Evolutionary conservation across 1,284 basidiomycete species (phyloP).

Genomic region (Hemileccinum hortonii): DNA sequence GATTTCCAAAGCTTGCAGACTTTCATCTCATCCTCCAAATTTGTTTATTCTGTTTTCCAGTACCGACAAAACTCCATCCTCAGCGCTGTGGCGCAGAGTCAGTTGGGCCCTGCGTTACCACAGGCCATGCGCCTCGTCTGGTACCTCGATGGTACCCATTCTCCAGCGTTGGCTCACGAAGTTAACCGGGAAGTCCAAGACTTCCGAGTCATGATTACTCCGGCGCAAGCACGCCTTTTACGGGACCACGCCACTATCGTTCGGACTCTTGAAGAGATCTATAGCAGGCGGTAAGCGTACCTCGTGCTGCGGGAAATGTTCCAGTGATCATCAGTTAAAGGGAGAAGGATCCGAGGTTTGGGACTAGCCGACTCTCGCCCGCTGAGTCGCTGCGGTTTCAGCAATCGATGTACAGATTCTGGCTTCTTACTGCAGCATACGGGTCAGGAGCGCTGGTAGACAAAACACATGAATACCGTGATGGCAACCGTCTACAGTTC

Average conservation of each 20-base stretch:
- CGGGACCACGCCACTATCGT: constrained; percentile 21
- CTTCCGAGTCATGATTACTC: constrained; percentile 13
- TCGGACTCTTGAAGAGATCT: constrained; percentile 34
- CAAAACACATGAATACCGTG: neutral
- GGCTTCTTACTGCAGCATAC: constrained; percentile 24
- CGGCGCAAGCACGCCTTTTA: constrained; percentile 15
- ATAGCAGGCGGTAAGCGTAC: constrained; percentile 36
- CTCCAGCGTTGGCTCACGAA: neutral
- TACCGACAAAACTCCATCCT: constrained; percentile 34
- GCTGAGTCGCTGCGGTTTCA: constrained; percentile 34
- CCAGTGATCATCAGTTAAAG: constrained; percentile 9
- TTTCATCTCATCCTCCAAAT: constrained; percentile 33
- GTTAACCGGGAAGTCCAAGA: constrained; percentile 3
- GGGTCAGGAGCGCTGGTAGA: constrained; percentile 5
- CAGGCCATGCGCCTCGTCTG: constrained; percentile 32
- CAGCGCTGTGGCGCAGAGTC: constrained; percentile 32
- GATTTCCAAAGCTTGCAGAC: constrained; percentile 31
- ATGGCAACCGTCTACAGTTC: neutral
- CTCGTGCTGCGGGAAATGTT: neutral
- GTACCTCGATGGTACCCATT: neutral
- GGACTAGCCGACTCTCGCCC: constrained; percentile 25
- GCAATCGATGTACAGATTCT: constrained; percentile 36
- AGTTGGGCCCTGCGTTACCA: constrained; percentile 35
- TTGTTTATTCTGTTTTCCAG: constrained; percentile 33
- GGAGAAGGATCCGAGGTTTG: constrained; percentile 34